Evolutionary conservation across 1,139 yeast genomes (phyloP), one percentile per base, ranked within the genome.

Genomic region (Scheffersomyces parashehatae): DNA sequence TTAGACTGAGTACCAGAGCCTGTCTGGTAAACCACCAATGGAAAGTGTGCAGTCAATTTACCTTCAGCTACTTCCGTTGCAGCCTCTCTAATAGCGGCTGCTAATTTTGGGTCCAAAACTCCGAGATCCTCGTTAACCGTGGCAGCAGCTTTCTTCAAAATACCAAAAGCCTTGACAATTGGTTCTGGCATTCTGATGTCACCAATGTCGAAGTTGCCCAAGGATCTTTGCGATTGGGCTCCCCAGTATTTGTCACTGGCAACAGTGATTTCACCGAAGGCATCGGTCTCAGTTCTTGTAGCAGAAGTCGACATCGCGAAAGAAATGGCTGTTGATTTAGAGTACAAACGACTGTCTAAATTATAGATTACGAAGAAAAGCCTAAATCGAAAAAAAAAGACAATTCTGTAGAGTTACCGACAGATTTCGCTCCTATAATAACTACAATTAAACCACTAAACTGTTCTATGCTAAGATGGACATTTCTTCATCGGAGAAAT

Each of bases 1-100:
- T 55, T 55, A 38, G 54, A 49, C 38, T 55, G 59, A 12, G 59
- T 55, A 35, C 59, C 59, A n/a, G 58, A 53, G 20, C 59, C 59
- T 13, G 59, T 55, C 43, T 55, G 59, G 52, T 49, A 55, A n/a
- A 55, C 54, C 37, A 55, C 59, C 51, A 55, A 53, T 5, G 59
- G 59, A 47, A 55, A 55, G 38, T 55, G 58, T 40, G 48, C 54
- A 41, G 49, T 50, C 48, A 53, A 47, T 37, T 53, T 54, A 2
- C 59, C 58, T 28, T 49, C 58, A 24, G 56, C 49, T 15, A 55
- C 58, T 34, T 55, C 59, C 12, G 50, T 38, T 35, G 59, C 59
- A 11, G 59, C 59, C 34, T 48, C 44, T 40, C 51, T 50, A 42
- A 55, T 55, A 32, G 58, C 59, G 35, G 44, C 45, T 6, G 57